Conservation (phyloP, 2,329 filamentous ascomycete genomes). For the Exophiala sp. region DNA sequence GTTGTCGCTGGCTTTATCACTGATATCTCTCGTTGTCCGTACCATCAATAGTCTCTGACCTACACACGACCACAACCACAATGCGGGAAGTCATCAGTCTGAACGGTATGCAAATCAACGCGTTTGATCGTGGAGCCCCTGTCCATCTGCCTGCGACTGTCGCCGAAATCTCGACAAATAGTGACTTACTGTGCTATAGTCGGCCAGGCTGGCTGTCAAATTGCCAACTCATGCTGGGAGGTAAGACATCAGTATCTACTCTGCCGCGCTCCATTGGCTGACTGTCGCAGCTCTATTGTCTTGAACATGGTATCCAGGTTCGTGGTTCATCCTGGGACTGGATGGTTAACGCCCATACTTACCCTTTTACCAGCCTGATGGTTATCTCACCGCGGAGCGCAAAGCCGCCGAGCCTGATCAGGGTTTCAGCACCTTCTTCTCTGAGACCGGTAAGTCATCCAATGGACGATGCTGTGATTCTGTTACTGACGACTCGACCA, state of each 20-base stretch:
- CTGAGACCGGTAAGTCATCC: conserved; percentile 77
- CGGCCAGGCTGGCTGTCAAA: conserved; percentile 99
- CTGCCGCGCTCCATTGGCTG: conserved; percentile 30
- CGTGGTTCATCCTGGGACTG: conserved; percentile 34
- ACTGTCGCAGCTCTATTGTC: conserved; percentile 82
- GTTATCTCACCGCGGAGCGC: conserved; percentile 96
- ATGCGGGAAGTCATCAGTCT: conserved; percentile 99
- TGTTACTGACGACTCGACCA: conserved; percentile 37
- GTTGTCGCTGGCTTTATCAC: conserved; percentile 8
- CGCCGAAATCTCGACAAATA: conserved; percentile 29
- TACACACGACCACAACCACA: conserved; percentile 37
- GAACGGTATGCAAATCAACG: conserved; percentile 66
- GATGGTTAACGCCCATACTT: conserved; percentile 21
- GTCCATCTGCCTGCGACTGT: conserved; percentile 17
- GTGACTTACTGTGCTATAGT: conserved; percentile 63
- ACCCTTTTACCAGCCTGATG: conserved; percentile 68
- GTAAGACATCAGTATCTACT: conserved; percentile 51
- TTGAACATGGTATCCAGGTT: conserved; percentile 99
- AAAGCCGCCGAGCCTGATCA: conserved; percentile 89
- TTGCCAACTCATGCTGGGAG: conserved; percentile 99
- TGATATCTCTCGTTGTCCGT: conserved; percentile 7
- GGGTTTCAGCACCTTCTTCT: conserved; percentile 99
- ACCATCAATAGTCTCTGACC: conserved; percentile 7
- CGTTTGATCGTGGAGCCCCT: conserved; percentile 24
- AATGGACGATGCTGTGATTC: conserved; percentile 20